These are phyloP conservation scores for Metarhizium guizhouense DNA, from an alignment of 2,329 filamentous ascomycete genomes.

Conservation along the genomic window DNA sequence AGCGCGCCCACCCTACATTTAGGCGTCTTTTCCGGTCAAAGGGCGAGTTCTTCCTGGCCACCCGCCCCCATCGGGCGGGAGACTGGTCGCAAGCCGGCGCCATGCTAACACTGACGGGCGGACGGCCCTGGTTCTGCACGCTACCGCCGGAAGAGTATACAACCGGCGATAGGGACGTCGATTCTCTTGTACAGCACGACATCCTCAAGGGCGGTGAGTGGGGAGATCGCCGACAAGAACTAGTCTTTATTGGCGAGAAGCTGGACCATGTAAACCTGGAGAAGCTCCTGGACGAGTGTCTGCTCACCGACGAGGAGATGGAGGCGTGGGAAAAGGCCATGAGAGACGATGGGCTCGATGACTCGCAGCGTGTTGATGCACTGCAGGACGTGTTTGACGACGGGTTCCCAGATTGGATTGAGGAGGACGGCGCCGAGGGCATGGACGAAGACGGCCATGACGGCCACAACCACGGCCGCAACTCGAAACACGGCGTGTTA, in stretches of 20 bases:
- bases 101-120: constrained; percentile 52
- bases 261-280: constrained; percentile 45
- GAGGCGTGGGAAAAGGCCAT: constrained; percentile 43
- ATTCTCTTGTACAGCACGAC: constrained; percentile 39
- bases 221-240: constrained; percentile 62
- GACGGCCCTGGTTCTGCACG: constrained; percentile 50
- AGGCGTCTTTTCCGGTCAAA: constrained; percentile 53
- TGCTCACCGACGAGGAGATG: constrained; percentile 53
- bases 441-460: constrained; percentile 20
- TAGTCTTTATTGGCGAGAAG: constrained; percentile 65
- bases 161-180: constrained; percentile 37
- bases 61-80: constrained; percentile 43
- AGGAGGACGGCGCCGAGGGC: constrained; percentile 27
- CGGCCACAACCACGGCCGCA: background rate
- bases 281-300: constrained; percentile 46
- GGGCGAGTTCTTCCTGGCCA: constrained; percentile 52
- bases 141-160: constrained; percentile 41
- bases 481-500: background rate
- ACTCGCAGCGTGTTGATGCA: constrained; percentile 33
- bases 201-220: constrained; percentile 48
- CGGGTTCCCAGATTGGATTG: constrained; percentile 47
- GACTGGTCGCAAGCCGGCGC: constrained; percentile 57
- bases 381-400: constrained; percentile 47
- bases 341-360: constrained; percentile 26
- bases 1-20: constrained; percentile 43